Percentiles rank a stretch among this genome's conserved stretches.
These are phyloP conservation scores for sweet orange (Citrus sinensis) DNA, from an alignment of 345 rosid genomes.

Conservation along the genomic window DVS_A1.0 CM039163.1:43192001-43192500, in stretches of 20 bases:
- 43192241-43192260: conserved; percentile 57
- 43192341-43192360: conserved; percentile 5
- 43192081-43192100: no score
- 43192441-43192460: conserved; percentile 31
- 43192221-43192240: conserved; percentile 19
- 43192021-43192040: no score
- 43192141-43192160: no score
- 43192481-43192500: conserved; percentile 49
- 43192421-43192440: background rate
- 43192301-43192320: conserved; percentile 21
- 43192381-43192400: background rate
- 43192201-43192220: background rate
- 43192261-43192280: conserved; percentile 37
- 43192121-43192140: no score
- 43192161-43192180: no score
- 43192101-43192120: no score
- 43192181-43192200: no score
- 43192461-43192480: conserved; percentile 52
- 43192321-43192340: background rate
- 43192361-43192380: conserved; percentile 11
- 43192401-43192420: background rate
- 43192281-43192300: conserved; percentile 57
- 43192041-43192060: no score
- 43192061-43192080: no score
- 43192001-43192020: no score